These are phyloP conservation scores for Ceratocystis eucalypticola DNA, from an alignment of 2,329 filamentous ascomycete species.

Conservation along the genomic window DNA sequence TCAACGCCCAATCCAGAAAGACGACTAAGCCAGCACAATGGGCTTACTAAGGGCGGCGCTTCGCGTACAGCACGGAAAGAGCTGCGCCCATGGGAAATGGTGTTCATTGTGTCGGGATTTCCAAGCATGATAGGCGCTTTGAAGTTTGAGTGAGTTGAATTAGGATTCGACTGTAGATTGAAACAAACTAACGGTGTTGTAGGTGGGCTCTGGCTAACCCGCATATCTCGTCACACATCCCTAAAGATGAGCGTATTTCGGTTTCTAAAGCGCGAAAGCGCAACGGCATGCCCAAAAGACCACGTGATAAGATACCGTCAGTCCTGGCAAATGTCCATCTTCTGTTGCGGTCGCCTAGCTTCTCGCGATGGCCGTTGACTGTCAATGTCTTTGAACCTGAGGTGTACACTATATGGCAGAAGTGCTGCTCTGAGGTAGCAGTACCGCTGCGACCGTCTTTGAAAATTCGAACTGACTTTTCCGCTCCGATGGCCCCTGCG, in stretches of 20 bases:
- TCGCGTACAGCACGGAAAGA: conserved; percentile 53
- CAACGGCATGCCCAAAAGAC: conserved; percentile 42
- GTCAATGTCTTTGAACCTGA: conserved; percentile 66
- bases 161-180: neutral
- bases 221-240: conserved; percentile 66
- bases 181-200: neutral
- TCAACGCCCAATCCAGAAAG: conserved; percentile 80
- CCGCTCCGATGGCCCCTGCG: conserved; percentile 21
- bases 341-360: conserved; percentile 65
- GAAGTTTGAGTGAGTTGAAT: conserved; percentile 68
- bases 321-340: conserved; percentile 70
- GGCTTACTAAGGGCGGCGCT: conserved; percentile 66
- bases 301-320: conserved; percentile 48
- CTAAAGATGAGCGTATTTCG: conserved; percentile 45
- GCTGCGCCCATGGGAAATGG: conserved; percentile 83
- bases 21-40: conserved; percentile 85
- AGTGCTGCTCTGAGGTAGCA: conserved; percentile 38
- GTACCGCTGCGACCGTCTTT: conserved; percentile 37
- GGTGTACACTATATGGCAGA: conserved; percentile 54
- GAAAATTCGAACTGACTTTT: conserved; percentile 44
- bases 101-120: conserved; percentile 74
- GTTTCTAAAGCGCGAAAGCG: conserved; percentile 38
- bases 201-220: conserved; percentile 91
- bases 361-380: conserved; percentile 67
- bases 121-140: conserved; percentile 74